Base-by-base conservation (phyloP, 2,329 filamentous ascomycete genomes). In the Anthostomella pinea region DNA sequence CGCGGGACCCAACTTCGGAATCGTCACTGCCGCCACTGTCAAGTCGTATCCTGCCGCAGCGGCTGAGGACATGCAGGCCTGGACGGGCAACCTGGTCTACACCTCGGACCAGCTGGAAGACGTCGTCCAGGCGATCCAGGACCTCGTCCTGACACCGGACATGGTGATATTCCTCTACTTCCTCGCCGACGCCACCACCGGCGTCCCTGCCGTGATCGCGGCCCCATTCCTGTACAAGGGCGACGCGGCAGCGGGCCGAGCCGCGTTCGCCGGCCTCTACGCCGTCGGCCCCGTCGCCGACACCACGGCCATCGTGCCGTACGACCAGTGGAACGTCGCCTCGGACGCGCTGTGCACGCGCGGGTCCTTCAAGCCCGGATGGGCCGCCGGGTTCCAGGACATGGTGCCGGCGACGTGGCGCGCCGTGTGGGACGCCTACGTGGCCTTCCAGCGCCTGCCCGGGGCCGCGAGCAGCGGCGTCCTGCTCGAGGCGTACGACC, bases 11-110 rank as follows among this genome's bases (percentile, higher is more conserved):
- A 49, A 49, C 19, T 39, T 46, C 15, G 44, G 41, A 18, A 43
- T 49, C 17, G 44, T 44, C n/a, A 46, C 46, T 8, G 45, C 43
- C 4, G 46, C 41, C 8, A 32, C 28, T 5, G 10, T 44, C n/a
- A 40, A 33, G 14, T 19, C 41, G 8, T 26, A 32, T 17, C 35
- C 41, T 8, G 41, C 15, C 14, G 15, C 33, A 6, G 18, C 28
- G 13, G 13, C n/a, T 2, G 30, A 32, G 1, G 23, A 33, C 19
- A 11, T 21, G 8, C 19, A 14, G 8, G 41, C 45, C 2, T 48
- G 45, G 45, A 23, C 24, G 9, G 41, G 41, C 9, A 15, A 18
- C n/a, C 30, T 48, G 13, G 16, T 40, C 2, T 48, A 32, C 22
- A 40, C 33, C 26, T 22, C 33, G 8, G 37, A 28, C 6, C 28